These are phyloP conservation scores for Hordeum vulgare DNA, from an alignment of 176 grass and related monocot genomes.

Conservation along the genomic window MorexV3_pseudomolecules_assembly NC_058521.1:469852628-469853127, in stretches of 20 bases:
- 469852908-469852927: not conserved
- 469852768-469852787: not conserved
- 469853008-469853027: too few relatives aligned
- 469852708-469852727: constrained; percentile 98
- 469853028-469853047: not conserved
- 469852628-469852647: not conserved
- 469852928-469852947: not conserved
- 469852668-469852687: constrained; percentile 99
- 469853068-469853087: not conserved
- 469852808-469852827: not conserved
- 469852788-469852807: not conserved
- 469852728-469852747: constrained; percentile 95
- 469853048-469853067: not conserved
- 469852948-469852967: constrained; percentile 26
- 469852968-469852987: too few relatives aligned
- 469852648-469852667: constrained; percentile 56
- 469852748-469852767: constrained; percentile 59
- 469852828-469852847: not conserved
- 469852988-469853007: too few relatives aligned
- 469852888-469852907: not conserved
- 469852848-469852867: not conserved
- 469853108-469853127: not conserved
- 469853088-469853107: constrained; percentile 19
- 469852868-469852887: not conserved
- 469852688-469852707: constrained; percentile 98